Evolutionary conservation across 352 stramenopile genomes (phyloP).

Genomic region (Elongisporangium undulatum): DNA sequence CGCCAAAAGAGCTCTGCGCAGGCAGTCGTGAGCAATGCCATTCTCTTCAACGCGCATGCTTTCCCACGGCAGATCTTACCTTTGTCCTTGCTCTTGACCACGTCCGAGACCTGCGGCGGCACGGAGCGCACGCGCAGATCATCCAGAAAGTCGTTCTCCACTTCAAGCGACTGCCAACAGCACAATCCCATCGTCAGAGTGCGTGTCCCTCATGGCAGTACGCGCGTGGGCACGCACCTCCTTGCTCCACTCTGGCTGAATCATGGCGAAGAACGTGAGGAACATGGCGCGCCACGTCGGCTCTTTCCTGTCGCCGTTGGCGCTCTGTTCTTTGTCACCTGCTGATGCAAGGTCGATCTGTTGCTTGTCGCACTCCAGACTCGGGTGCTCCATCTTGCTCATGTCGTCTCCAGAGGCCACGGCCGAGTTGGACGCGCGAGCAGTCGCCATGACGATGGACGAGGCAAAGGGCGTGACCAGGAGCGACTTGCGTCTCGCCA

Average conservation of each 20-base stretch:
- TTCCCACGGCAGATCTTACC: constrained; percentile 7
- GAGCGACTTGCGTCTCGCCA: constrained; percentile 7
- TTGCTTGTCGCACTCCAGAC: not conserved
- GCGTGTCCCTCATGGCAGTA: not conserved
- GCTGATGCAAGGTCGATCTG: not conserved
- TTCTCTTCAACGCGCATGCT: not conserved
- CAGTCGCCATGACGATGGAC: constrained; percentile 9
- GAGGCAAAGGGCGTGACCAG: constrained; percentile 7
- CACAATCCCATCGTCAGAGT: not conserved
- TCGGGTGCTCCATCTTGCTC: not conserved
- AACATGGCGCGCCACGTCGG: constrained; percentile 44
- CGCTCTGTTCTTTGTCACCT: not conserved
- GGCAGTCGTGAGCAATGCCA: not conserved
- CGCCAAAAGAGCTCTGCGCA: constrained; percentile 43
- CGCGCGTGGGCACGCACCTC: constrained; percentile 17
- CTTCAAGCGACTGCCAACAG: constrained; percentile 15
- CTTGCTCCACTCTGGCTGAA: constrained; percentile 47
- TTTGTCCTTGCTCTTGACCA: constrained; percentile 27
- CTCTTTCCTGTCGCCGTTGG: not conserved
- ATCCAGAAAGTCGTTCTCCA: constrained; percentile 35
- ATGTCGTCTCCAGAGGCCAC: not conserved
- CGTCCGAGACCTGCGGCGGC: constrained; percentile 46
- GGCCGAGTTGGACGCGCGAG: not conserved
- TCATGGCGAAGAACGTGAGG: constrained; percentile 55
- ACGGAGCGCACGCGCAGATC: constrained; percentile 45